Evolutionary conservation across 495 filamentous ascomycete genomes (phyloP).

Genomic region (Xylaria sp.): DNA sequence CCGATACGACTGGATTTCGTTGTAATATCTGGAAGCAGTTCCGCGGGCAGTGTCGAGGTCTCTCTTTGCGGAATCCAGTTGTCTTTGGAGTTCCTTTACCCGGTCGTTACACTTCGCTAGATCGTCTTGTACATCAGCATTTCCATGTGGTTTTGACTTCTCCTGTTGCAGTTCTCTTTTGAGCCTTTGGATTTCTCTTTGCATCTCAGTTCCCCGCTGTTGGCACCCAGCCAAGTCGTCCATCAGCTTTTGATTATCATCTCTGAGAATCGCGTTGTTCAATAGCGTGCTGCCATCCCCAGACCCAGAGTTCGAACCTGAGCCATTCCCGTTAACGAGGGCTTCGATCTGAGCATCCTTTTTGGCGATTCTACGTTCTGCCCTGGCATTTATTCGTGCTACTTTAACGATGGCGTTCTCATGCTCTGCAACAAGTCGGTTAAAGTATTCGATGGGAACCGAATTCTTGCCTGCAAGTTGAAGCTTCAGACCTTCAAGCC

Average conservation of each 20-base stretch:
- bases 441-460: constrained; percentile 32
- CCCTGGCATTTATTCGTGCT: not conserved
- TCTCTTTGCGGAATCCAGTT: not conserved
- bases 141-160: not conserved
- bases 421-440: constrained; percentile 32
- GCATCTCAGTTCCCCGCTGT: not conserved
- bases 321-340: not conserved
- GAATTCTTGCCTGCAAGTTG: constrained; percentile 21
- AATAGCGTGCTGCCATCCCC: not conserved
- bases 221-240: not conserved
- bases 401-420: constrained; percentile 20
- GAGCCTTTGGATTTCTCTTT: not conserved
- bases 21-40: not conserved
- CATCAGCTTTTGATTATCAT: not conserved
- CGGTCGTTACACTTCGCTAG: not conserved
- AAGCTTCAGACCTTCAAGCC: constrained; percentile 31
- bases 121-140: not conserved
- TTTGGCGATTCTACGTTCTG: not conserved
- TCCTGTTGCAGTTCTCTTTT: not conserved
- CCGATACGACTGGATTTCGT: not conserved
- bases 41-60: not conserved
- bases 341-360: constrained; percentile 5
- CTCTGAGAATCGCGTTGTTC: not conserved
- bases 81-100: not conserved
- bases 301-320: not conserved